Conservation (phyloP, 257 asterid genomes). For the Verbena officinalis region DNA sequence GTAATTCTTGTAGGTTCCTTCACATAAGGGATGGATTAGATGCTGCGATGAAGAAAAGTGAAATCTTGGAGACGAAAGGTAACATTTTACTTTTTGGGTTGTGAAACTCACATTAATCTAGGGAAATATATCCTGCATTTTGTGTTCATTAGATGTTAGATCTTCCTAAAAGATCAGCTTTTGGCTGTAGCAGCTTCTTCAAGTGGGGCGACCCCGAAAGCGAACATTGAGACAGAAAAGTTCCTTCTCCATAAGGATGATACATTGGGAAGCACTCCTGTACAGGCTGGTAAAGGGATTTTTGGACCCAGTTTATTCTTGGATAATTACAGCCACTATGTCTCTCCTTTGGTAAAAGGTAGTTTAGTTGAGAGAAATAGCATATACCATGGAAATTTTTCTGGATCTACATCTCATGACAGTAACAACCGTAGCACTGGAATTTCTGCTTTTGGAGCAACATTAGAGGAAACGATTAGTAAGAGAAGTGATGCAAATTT, state of each 20-base stretch:
- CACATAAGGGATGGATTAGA: conserved; percentile 59
- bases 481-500: conserved; percentile 35
- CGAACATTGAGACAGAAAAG: conserved; percentile 37
- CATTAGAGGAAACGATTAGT: conserved; percentile 34
- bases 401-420: conserved; percentile 37
- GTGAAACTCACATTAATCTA: conserved; percentile 17
- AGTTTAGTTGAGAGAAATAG: conserved; percentile 33
- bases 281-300: conserved; percentile 31
- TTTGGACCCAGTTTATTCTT: conserved; percentile 31
- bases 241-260: conserved; percentile 32
- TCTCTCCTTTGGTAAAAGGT: conserved; percentile 41
- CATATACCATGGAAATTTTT: conserved; percentile 33
- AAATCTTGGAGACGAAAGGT: conserved; percentile 55
- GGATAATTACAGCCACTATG: conserved; percentile 36
- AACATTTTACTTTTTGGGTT: conserved; percentile 31
- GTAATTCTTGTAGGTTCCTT: conserved; percentile 81
- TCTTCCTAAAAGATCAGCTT: conserved; percentile 28
- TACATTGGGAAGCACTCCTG: conserved; percentile 28
- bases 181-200: conserved; percentile 50
- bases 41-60: conserved; percentile 39
- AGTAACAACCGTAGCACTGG: conserved; percentile 29
- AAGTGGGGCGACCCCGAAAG: conserved; percentile 42
- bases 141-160: conserved; percentile 33
- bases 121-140: conserved; percentile 26
- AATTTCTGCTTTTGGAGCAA: conserved; percentile 34